Evolutionary conservation across 129 eudicot genomes (phyloP), one percentile per base, ranked within the genome.

Genomic region (Tagetes erecta): DNA sequence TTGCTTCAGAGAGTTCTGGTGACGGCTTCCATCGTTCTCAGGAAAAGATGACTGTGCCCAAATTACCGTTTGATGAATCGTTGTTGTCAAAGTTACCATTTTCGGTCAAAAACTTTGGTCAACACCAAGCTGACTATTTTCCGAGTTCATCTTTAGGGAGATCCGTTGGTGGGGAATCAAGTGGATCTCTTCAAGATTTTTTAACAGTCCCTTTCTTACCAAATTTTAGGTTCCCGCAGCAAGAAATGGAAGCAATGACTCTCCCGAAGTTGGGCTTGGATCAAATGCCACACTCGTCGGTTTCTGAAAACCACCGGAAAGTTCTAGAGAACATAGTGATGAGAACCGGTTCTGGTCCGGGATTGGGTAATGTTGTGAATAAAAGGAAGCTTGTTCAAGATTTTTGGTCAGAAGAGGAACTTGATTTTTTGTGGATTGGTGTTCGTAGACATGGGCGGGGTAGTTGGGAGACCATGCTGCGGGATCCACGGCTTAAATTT

Each of bases 381-480:
- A 86, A 73, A 72, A 83, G 78, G 82, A 88, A 87, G 63, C 57
- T 82, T 12, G 87, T 64, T 4, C 68, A 76, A 27, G 93, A 94
- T 82, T 77, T 81, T 67, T 94, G 97, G 99, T 86, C 97, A 0
- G 99, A 94, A 72, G 99, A 94, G 33, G 99, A 94, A 51, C 99
- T 94, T 10, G 99, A 94, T 77, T 88, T 80, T 58, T 85, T 94
- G 4, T 94, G 99, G 99, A 88, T 94, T 72, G 99, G 97, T 55
- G 91, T 94, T 68, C 89, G 97, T 34, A 86, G 99, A 75, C 96
- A 91, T 9, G 97, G 99, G 4, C 75, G 87, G 49, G 97, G 96
- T 39, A 87, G 86, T 55, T 94, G 99, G 99, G 93, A 88, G 70
- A 69, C 88, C 12, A 91, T 91, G 96, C 81, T 94, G 59, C 80